Conservation (phyloP, 2,329 filamentous ascomycete genomes). For the Sclerotinia minor region DNA sequence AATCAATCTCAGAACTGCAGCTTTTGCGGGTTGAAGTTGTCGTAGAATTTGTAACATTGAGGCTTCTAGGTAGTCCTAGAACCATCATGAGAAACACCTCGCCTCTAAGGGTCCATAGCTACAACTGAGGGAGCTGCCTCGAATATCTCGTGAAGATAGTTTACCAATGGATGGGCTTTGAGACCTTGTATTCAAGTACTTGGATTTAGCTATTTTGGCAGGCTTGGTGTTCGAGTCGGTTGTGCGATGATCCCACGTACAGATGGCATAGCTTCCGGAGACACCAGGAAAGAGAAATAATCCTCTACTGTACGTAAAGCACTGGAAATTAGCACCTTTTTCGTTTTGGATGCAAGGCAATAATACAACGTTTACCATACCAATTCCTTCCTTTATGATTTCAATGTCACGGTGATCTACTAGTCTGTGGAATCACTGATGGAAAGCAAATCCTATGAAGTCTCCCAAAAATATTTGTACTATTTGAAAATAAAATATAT, state of each 20-base stretch:
- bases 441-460: neutral
- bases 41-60: neutral
- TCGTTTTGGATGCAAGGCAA: neutral
- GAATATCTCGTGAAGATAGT: neutral
- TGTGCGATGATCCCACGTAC: neutral
- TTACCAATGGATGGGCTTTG: neutral
- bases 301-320: neutral
- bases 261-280: neutral
- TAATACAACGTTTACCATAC: neutral
- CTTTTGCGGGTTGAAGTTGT: neutral
- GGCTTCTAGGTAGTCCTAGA: slow-evolving; percentile 7
- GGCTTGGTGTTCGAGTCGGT: neutral
- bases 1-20: neutral
- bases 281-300: neutral
- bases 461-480: too few relatives aligned
- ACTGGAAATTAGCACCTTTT: neutral
- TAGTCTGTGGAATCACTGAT: neutral
- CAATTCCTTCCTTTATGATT: too few relatives aligned
- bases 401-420: neutral
- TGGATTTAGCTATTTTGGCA: too few relatives aligned
- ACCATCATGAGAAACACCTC: neutral
- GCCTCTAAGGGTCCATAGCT: neutral
- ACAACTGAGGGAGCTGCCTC: neutral
- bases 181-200: neutral
- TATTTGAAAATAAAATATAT: neutral